Evolutionary conservation across 2,329 filamentous ascomycete genomes (phyloP), one percentile per base, ranked within the genome.

Genomic region (Phoma sp.): DNA sequence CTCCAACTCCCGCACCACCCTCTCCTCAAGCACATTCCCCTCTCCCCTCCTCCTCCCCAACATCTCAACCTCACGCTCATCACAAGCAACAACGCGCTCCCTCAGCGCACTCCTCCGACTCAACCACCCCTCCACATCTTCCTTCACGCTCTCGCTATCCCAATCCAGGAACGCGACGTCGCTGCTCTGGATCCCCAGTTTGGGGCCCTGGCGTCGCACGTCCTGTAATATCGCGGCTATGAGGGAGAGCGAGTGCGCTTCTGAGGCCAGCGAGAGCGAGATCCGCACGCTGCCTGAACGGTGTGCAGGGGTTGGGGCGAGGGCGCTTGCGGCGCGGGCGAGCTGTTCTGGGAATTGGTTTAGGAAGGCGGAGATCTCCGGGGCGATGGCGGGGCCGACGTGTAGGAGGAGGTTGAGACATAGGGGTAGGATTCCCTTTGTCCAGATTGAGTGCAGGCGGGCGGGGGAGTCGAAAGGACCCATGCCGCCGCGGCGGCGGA

Each of bases 391-490:
- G 1, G 87, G 84, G 10, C 92, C 92, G 17, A 99, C 86, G 10
- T 90, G 87, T 55, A 89, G 86, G 19, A 99, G 84, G 25, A 99
- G 82, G 73, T 98, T 98, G 39, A 99, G 83, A 57, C 94, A 88
- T 17, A 99, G 80, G 0, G 95, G 95, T 3, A 99, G 81, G 53
- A 98, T 84, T 1, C 92, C 95, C 63, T 91, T 89, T 19, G 87
- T 86, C 95, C 95, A 99, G 68, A 98, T 93, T 47, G 85, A 84
- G 78, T 96, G 96, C 69, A 96, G 87, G 24, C 94, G 87, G 0
- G 84, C 78, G 1, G 88, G 85, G 6, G 90, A 84, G 39, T 95
- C 89, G 60, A 96, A 92, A 0, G 93, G 92, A 2, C 89, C 90
- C 54, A 92, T 88, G 41, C 84, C 84, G 47, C 88, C 87, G 9